These are phyloP conservation scores for Lophiostoma macrostomum DNA, from an alignment of 495 filamentous ascomycete species.

Conservation along the genomic window DNA sequence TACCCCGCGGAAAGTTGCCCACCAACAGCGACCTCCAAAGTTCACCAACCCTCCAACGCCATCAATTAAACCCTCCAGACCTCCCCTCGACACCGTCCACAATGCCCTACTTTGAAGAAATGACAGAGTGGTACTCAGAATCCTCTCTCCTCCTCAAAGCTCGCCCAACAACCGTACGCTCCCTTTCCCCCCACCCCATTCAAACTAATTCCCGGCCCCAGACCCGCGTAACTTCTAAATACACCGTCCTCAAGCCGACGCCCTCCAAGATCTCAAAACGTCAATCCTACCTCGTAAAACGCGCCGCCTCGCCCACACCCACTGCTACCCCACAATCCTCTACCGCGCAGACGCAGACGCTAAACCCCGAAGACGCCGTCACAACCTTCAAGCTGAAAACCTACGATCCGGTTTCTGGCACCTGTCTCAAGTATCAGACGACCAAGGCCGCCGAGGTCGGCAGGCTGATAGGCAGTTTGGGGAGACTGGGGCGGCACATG, in stretches of 20 bases:
- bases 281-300: conserved; percentile 28
- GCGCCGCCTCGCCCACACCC: too few relatives aligned
- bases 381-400: conserved; percentile 82
- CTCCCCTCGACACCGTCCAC: conserved; percentile 1
- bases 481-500: conserved; percentile 63
- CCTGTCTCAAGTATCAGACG: conserved; percentile 48
- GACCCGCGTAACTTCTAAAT: conserved; percentile 83
- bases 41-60: conserved; percentile 4
- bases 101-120: conserved; percentile 62
- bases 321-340: too few relatives aligned
- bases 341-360: conserved; percentile 34
- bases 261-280: conserved; percentile 38
- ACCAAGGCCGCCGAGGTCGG: conserved; percentile 72
- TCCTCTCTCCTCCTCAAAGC: conserved; percentile 61
- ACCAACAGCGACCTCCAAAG: background rate
- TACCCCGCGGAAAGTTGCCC: conserved; percentile 27
- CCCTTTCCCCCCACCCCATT: background rate
- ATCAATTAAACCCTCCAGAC: background rate
- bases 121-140: conserved; percentile 62
- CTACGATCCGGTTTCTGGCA: conserved; percentile 77
- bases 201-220: conserved; percentile 38
- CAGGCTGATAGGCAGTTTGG: conserved; percentile 70
- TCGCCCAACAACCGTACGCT: conserved; percentile 59
- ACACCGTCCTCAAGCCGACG: conserved; percentile 58
- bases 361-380: conserved; percentile 40